phyloP scores from a whole-genome alignment of 2,329 filamentous ascomycete species.

The Trichoderma pleuroti region DNA sequence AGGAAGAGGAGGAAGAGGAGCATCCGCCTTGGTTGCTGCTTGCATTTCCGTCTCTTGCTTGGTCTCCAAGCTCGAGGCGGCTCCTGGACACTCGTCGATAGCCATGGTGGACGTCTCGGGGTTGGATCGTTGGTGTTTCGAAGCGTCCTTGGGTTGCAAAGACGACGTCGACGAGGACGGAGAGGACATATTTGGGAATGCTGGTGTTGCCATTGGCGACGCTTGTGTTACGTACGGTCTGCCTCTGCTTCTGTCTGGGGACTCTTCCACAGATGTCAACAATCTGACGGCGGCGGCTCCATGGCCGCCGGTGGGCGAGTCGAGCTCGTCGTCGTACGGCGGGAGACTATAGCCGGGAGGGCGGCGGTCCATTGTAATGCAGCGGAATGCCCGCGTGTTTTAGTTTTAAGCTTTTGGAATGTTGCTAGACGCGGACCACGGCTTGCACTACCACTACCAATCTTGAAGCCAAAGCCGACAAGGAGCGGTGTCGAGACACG shows the following conservation, averaged over 20 bases:
- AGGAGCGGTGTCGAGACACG: not conserved
- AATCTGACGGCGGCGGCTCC: slow-evolving; percentile 56
- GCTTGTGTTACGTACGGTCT: slow-evolving; percentile 18
- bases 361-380: slow-evolving; percentile 44
- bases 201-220: slow-evolving; percentile 17
- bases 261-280: slow-evolving; percentile 60
- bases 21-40: slow-evolving; percentile 14
- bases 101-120: slow-evolving; percentile 4
- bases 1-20: slow-evolving; percentile 1
- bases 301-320: slow-evolving; percentile 44
- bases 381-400: slow-evolving; percentile 6
- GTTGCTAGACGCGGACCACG: not conserved
- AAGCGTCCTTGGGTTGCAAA: slow-evolving; percentile 10
- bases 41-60: slow-evolving; percentile 4
- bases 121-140: not conserved
- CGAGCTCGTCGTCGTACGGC: slow-evolving; percentile 50
- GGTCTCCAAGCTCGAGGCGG: slow-evolving; percentile 4
- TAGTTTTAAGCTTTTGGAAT: slow-evolving; percentile 14
- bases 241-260: slow-evolving; percentile 25
- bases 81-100: slow-evolving; percentile 18
- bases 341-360: slow-evolving; percentile 58
- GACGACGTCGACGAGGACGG: slow-evolving; percentile 2
- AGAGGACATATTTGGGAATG: slow-evolving; percentile 12
- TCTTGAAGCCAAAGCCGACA: not conserved
- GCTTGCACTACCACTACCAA: slow-evolving; percentile 15